Evolutionary conservation across 2,329 filamentous ascomycete genomes (phyloP).

Genomic region (Endothia cerciana): DNA sequence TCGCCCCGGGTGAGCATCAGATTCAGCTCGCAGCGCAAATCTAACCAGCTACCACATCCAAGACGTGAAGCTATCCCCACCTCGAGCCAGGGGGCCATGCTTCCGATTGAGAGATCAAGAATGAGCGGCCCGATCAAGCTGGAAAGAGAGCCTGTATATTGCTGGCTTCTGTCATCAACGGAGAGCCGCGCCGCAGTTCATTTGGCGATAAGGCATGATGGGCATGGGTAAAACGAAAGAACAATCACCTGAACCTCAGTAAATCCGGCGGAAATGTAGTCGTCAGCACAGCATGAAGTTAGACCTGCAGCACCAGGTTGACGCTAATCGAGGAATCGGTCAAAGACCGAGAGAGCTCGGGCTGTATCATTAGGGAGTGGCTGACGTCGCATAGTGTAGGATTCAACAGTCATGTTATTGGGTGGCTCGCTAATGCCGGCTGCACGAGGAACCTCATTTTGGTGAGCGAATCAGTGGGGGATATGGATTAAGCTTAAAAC

Average conservation of each 20-base stretch:
- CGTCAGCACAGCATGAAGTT: conserved; percentile 1
- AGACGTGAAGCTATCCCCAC: background rate
- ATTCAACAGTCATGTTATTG: background rate
- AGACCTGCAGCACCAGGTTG: background rate
- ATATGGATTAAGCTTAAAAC: conserved; percentile 6
- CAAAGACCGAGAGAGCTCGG: background rate
- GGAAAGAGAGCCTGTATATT: background rate
- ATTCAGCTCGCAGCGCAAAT: background rate
- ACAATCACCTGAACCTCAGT: background rate
- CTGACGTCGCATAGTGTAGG: background rate
- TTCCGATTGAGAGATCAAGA: background rate
- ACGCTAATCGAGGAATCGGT: background rate
- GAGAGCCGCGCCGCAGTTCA: background rate
- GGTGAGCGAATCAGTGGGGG: background rate
- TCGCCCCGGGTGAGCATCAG: background rate
- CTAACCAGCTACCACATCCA: background rate
- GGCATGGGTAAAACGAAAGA: background rate
- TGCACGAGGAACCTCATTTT: background rate
- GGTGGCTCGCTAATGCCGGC: background rate
- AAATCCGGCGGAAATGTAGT: background rate
- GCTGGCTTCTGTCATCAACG: background rate
- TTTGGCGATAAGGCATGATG: background rate
- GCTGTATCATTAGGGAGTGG: background rate
- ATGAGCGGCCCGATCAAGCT: background rate
- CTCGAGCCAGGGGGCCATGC: background rate